Percentiles rank a stretch among this genome's conserved stretches.
Evolutionary conservation across 495 filamentous ascomycete species (phyloP).

Genomic region (Talaromyces thailandensis): DNA sequence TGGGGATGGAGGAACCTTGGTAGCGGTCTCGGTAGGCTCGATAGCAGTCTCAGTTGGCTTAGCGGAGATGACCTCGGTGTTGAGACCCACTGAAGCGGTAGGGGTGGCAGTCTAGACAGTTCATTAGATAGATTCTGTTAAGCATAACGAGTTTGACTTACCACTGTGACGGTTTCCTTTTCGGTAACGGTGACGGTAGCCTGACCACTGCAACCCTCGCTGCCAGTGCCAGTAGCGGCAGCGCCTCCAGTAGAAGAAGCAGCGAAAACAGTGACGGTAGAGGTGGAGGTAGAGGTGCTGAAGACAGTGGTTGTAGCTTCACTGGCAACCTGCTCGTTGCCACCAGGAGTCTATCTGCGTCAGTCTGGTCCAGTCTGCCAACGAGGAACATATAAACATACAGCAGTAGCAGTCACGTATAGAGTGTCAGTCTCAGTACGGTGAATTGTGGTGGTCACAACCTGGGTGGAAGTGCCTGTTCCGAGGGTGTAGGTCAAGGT

Average conservation of each 20-base stretch:
- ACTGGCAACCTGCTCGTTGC: conserved; percentile 6
- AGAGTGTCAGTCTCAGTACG: conserved; percentile 31
- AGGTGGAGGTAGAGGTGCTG: conserved; percentile 10
- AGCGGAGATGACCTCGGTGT: background rate
- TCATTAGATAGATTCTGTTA: background rate
- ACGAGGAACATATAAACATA: conserved; percentile 13
- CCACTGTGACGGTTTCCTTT: conserved; percentile 32
- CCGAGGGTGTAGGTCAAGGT: conserved; percentile 53
- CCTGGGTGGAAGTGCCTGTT: conserved; percentile 41
- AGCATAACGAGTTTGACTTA: conserved; percentile 17
- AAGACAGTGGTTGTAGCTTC: conserved; percentile 13
- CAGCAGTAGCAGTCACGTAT: conserved; percentile 29
- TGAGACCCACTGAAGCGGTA: background rate
- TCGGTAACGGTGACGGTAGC: conserved; percentile 32
- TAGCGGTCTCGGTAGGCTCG: conserved; percentile 8
- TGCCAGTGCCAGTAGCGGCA: conserved; percentile 6
- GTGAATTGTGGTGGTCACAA: conserved; percentile 49
- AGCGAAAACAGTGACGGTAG: conserved; percentile 22
- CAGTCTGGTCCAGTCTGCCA: background rate
- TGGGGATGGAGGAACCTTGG: conserved; percentile 14
- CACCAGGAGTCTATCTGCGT: conserved; percentile 10
- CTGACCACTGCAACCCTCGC: conserved; percentile 3
- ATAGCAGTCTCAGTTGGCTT: background rate
- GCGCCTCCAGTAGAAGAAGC: conserved; percentile 14
- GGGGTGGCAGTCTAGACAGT: background rate